Percentiles rank a stretch among this genome's conserved stretches.
Conservation (phyloP, 1,284 basidiomycete genomes). For the Austroboletus niveus region DNA sequence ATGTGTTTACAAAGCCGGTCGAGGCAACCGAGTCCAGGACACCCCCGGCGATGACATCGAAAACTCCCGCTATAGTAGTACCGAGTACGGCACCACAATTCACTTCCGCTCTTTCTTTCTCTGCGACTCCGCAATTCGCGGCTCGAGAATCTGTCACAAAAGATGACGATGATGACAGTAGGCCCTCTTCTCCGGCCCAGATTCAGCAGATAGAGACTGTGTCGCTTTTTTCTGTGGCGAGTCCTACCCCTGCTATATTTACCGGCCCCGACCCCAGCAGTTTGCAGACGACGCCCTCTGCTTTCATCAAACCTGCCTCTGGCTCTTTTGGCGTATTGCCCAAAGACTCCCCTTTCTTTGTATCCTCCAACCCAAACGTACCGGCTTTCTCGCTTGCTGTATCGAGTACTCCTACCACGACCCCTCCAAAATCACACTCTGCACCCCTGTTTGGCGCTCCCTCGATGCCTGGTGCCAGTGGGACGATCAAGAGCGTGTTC, state of each 20-base stretch:
- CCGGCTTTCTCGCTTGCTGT: constrained; percentile 37
- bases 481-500: constrained; percentile 15
- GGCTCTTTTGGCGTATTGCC: constrained; percentile 38
- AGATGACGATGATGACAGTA: constrained; percentile 21
- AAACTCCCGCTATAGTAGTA: background rate
- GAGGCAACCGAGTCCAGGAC: constrained; percentile 9
- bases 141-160: constrained; percentile 14
- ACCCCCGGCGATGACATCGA: constrained; percentile 2
- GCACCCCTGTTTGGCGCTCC: constrained; percentile 35
- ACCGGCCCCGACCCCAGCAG: constrained; percentile 36
- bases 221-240: constrained; percentile 12
- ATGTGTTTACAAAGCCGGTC: constrained; percentile 1
- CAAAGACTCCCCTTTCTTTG: constrained; percentile 54
- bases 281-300: constrained; percentile 34
- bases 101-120: background rate
- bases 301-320: constrained; percentile 38
- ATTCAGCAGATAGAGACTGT: constrained; percentile 4
- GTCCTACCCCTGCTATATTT: constrained; percentile 21
- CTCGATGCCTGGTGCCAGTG: constrained; percentile 17
- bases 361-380: constrained; percentile 33
- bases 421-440: constrained; percentile 32
- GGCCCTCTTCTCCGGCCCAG: constrained; percentile 28
- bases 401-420: constrained; percentile 29
- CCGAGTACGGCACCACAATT: constrained; percentile 1
- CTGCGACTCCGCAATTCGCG: constrained; percentile 3